Base-by-base conservation (phyloP, 371 early-diverging fungal species). In the Circinella umbellata region DNA sequence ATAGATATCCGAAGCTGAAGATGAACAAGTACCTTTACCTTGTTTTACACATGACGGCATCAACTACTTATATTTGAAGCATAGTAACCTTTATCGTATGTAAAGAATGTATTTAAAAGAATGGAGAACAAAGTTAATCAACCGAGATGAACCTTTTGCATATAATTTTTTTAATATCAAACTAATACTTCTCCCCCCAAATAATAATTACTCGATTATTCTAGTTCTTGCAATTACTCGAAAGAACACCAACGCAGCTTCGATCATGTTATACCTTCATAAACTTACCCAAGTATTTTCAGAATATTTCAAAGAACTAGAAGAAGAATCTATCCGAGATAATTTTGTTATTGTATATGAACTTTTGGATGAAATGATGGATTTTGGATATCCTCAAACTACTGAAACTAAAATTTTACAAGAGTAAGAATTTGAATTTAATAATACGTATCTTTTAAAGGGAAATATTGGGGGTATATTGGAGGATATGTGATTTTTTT, bases 311-410 rank as follows among this genome's bases (percentile, higher is more conserved):
- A 97, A 96, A 79, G 95, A 95, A 69, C 89, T 99, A 63, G 98
- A 99, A 80, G 99, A 99, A 73, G 99, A 99, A 76, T 95, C 96
- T 17, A 88, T 97, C 63, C 94, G 94, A 83, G 96, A 97, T 69
- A 94, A 96, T 80, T 96, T 96, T 90, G 92, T 92, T 11, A 92
- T 92, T 34, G 92, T 96, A 7, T 99, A 99, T 78, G 99, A 99
- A 83, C 84, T 99, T 39, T 81, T 99, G 78, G 99, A 99, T 82
- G 99, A 99, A 80, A 99, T 99, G 97, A 97, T 98, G 98, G 99
- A 99, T 80, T 99, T 97, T 78, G 99, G 99, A 34, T 95, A 97
- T 79, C 98, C 99, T 39, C 99, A 99, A 77, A 97, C 96, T 4
- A 98, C 98, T 8, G 98, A 99, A 79, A 90, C 95, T 37, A 97